These are phyloP conservation scores for Yamadazyma pseudoaaseri DNA, from an alignment of 1,139 yeast species.

Conservation along the genomic window DNA sequence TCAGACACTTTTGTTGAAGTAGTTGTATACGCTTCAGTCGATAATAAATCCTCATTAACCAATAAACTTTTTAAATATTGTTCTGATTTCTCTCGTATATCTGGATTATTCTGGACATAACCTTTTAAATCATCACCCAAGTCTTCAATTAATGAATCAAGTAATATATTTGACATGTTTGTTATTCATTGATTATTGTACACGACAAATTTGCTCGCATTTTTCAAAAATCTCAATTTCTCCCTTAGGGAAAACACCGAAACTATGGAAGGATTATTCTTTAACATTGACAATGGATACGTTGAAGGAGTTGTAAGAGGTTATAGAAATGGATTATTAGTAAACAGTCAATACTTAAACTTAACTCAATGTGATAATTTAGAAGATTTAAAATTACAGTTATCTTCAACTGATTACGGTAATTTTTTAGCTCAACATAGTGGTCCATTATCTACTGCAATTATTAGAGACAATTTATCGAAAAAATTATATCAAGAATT, in stretches of 20 bases:
- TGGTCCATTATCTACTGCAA: constrained; percentile 76
- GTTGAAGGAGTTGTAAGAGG: constrained; percentile 96
- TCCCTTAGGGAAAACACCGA: constrained; percentile 6
- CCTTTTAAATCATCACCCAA: constrained; percentile 17
- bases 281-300: constrained; percentile 86
- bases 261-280: constrained; percentile 34
- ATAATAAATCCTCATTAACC: constrained; percentile 40
- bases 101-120: constrained; percentile 11
- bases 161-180: constrained; percentile 22
- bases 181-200: background rate
- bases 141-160: constrained; percentile 22
- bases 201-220: constrained; percentile 1
- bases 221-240: background rate
- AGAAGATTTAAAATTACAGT: constrained; percentile 90
- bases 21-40: constrained; percentile 40
- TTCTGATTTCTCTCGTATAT: constrained; percentile 16
- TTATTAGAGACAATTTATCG: constrained; percentile 77
- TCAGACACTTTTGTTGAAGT: constrained; percentile 9
- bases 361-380: constrained; percentile 93
- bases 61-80: constrained; percentile 27
- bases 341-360: constrained; percentile 79
- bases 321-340: constrained; percentile 79
- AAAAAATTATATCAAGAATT: constrained; percentile 79
- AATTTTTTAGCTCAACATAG: constrained; percentile 82
- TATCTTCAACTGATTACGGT: constrained; percentile 95